These are phyloP conservation scores for Trichoderma oligosporum DNA, from an alignment of 2,329 filamentous ascomycete genomes.

Conservation along the genomic window DNA sequence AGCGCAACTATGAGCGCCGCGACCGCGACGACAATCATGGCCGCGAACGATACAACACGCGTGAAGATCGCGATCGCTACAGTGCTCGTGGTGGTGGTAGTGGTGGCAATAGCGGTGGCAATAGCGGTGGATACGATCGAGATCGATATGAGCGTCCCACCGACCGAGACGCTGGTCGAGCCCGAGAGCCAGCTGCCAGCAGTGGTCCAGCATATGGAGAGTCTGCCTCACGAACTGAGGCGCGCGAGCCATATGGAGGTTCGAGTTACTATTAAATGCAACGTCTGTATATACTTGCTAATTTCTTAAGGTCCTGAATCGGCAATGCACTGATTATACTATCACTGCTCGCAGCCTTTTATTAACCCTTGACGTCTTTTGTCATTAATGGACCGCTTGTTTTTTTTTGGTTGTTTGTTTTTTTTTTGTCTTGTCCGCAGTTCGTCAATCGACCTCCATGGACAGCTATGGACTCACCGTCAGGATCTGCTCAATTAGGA, in stretches of 20 bases:
- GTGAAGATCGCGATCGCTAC: slow-evolving; percentile 46
- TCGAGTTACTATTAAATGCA: slow-evolving; percentile 27
- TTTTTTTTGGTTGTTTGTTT: slow-evolving; percentile 23
- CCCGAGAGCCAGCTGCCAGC: slow-evolving; percentile 38
- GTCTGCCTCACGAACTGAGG: slow-evolving; percentile 41
- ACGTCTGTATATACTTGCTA: slow-evolving; percentile 26
- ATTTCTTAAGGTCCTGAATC: slow-evolving; percentile 33
- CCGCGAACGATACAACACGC: slow-evolving; percentile 40
- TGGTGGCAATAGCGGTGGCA: slow-evolving; percentile 26
- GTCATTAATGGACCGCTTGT: slow-evolving; percentile 29
- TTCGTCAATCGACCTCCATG: slow-evolving; percentile 30
- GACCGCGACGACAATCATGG: slow-evolving; percentile 41
- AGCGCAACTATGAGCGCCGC: slow-evolving; percentile 55
- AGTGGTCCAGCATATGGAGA: slow-evolving; percentile 39
- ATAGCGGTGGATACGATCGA: slow-evolving; percentile 45
- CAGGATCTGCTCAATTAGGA: slow-evolving; percentile 35
- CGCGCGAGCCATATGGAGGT: slow-evolving; percentile 45
- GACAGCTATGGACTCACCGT: slow-evolving; percentile 30
- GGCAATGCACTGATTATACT: slow-evolving; percentile 26
- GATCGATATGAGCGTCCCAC: slow-evolving; percentile 47
- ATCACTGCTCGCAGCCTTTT: slow-evolving; percentile 8
- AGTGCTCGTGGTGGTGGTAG: slow-evolving; percentile 29
- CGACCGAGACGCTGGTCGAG: slow-evolving; percentile 40
- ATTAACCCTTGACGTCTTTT: slow-evolving; percentile 15
- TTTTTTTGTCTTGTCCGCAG: slow-evolving; percentile 26